Evolutionary conservation across 352 stramenopile species (phyloP).

Genomic region (Phytopythium kandeliae): DNA sequence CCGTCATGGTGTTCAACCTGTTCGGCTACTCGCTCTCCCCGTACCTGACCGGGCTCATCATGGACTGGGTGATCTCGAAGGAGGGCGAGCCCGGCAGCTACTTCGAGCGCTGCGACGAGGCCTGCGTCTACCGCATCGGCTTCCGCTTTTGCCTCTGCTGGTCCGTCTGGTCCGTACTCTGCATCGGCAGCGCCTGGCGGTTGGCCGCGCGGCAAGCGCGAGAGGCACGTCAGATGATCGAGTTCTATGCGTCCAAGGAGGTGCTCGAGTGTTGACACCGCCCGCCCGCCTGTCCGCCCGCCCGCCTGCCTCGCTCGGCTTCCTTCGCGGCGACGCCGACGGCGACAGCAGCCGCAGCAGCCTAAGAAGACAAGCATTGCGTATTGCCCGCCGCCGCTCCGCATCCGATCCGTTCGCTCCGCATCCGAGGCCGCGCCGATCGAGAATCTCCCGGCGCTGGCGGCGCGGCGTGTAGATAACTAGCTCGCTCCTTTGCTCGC

Average conservation of each 20-base stretch:
- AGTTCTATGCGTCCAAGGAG: constrained; percentile 42
- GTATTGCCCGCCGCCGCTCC: no score
- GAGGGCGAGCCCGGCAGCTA: constrained; percentile 53
- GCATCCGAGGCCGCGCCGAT: no score
- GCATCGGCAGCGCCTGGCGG: constrained; percentile 53
- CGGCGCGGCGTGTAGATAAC: no score
- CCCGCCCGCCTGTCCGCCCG: no score
- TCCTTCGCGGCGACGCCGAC: no score
- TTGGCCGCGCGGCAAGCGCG: constrained; percentile 45
- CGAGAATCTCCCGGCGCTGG: no score
- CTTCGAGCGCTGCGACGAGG: constrained; percentile 73
- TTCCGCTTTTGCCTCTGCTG: constrained; percentile 82
- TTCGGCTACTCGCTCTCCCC: constrained; percentile 75
- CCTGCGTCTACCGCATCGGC: constrained; percentile 70
- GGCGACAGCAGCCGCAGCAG: no score
- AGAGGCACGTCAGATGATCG: constrained; percentile 46
- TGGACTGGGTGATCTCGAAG: constrained; percentile 73
- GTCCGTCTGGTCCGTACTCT: constrained; percentile 76
- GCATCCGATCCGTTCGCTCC: no score
- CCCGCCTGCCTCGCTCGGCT: no score
- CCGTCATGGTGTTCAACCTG: constrained; percentile 82
- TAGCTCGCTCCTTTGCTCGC: no score
- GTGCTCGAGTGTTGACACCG: constrained; percentile 17
- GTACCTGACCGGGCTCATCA: constrained; percentile 72
- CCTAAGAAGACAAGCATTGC: no score